Evolutionary conservation across 1,284 basidiomycete genomes (phyloP).

Genomic region (Apiotrichum gracile): DNA sequence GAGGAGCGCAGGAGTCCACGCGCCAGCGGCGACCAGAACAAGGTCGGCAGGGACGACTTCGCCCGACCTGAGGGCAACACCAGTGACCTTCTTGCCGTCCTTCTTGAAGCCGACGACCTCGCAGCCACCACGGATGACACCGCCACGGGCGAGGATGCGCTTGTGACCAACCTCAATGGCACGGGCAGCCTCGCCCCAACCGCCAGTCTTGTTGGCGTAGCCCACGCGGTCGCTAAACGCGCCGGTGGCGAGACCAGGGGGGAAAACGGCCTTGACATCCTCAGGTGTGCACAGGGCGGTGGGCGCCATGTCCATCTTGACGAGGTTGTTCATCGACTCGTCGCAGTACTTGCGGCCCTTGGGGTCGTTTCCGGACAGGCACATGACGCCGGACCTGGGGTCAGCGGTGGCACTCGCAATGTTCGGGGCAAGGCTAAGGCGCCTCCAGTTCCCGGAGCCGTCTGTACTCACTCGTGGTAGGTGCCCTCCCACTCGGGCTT

Average conservation of each 20-base stretch:
- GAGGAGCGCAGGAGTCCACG: conserved; percentile 68
- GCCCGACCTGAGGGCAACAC: conserved; percentile 62
- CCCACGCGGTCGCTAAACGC: conserved; percentile 46
- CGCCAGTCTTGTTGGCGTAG: conserved; percentile 70
- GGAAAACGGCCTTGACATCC: conserved; percentile 24
- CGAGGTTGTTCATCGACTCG: conserved; percentile 33
- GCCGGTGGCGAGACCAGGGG: conserved; percentile 18
- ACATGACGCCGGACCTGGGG: conserved; percentile 38
- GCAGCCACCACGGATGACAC: conserved; percentile 57
- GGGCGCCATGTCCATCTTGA: conserved; percentile 25
- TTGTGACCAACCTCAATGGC: conserved; percentile 58
- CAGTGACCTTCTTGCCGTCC: conserved; percentile 51
- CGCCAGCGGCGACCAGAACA: conserved; percentile 42
- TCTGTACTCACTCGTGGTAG: conserved; percentile 65
- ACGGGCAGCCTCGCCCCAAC: conserved; percentile 76
- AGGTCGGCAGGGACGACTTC: conserved; percentile 43
- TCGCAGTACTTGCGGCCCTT: conserved; percentile 32
- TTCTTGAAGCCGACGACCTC: conserved; percentile 51
- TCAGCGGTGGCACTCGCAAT: no score
- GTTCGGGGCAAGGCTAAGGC: no score
- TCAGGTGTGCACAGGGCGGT: conserved; percentile 13
- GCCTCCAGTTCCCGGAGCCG: no score
- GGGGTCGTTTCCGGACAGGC: conserved; percentile 22
- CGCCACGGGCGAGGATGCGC: conserved; percentile 58
- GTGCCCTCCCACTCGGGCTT: conserved; percentile 59